Evolutionary conservation across 495 filamentous ascomycete genomes (phyloP), one percentile per base, ranked within the genome.

Genomic region (Aspergillus nanangensis): DNA sequence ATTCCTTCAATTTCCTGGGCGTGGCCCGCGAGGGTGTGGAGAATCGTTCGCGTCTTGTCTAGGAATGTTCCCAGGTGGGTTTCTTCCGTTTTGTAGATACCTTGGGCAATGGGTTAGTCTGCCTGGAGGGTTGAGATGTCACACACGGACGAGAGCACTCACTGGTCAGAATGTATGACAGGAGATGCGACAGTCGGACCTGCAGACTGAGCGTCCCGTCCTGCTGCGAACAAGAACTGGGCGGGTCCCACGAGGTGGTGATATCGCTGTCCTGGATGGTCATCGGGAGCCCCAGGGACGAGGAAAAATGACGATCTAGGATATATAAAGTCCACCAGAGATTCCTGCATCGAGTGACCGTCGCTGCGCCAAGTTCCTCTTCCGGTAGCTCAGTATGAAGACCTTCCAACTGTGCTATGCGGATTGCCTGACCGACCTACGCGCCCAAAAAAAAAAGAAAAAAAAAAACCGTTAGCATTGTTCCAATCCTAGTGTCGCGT

Each of bases 281-380:
- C 53, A 66, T 61, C 0, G 67, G 65, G 8, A 65, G 54, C 3
- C 63, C 67, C n/a, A 70, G 35, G 4, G 64, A 62, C 11, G 59
- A 60, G 0, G 65, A 65, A 20, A 67, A 39, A 38, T 70, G 61
- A 3, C 63, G 55, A 38, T 70, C 67, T 42, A 70, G 56, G 3
- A 65, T 48, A 24, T 70, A 68, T 4, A 70, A 41, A 11, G 67
- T 63, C 67, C 67, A 68, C 65, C 67, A 68, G 18, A 66, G 49
- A 45, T 62, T 58, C 3, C 63, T 53, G 27, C 59, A 65, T 14
- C 65, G 57, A 22, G 57, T 41, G 5, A 66, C 56, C n/a, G 57
- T 57, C 8, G 29, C 47, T 19, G 41, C 20, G 0, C 60, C 59
- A 13, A 66, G 54, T 18, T 63, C 58, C 3, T 55, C 51, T 36